Evolutionary conservation across 2,329 filamentous ascomycete genomes (phyloP).

Genomic region (Aulographum hederae): DNA sequence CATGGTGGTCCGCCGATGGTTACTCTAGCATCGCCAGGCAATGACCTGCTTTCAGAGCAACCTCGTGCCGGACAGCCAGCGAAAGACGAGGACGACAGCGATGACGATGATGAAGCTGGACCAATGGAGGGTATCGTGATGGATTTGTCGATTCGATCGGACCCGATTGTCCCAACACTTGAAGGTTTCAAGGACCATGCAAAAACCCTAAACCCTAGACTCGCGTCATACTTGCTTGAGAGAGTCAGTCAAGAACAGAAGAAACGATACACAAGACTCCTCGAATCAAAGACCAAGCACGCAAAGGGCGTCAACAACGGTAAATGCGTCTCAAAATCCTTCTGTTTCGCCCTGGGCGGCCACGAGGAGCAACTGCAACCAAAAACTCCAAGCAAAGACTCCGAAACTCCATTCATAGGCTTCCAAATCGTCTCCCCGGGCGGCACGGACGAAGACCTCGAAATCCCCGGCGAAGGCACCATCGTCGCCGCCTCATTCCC

Average conservation of each 20-base stretch:
- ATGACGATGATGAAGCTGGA: constrained; percentile 19
- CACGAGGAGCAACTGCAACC: constrained; percentile 41
- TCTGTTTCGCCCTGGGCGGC: constrained; percentile 53
- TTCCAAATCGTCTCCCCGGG: constrained; percentile 38
- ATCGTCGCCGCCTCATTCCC: constrained; percentile 62
- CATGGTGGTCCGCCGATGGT: constrained; percentile 41
- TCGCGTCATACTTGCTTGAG: constrained; percentile 53
- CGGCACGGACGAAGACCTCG: constrained; percentile 44
- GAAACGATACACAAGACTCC: constrained; percentile 58
- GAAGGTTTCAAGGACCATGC: constrained; percentile 65
- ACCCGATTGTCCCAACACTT: constrained; percentile 52
- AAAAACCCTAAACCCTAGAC: constrained; percentile 51
- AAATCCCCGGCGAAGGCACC: constrained; percentile 45
- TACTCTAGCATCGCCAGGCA: constrained; percentile 30
- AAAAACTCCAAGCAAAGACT: constrained; percentile 37
- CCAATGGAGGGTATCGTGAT: constrained; percentile 36
- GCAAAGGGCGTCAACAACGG: constrained; percentile 35
- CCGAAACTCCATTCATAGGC: constrained; percentile 35
- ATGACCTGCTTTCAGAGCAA: constrained; percentile 4
- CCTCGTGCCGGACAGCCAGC: constrained; percentile 3
- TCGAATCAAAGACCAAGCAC: constrained; percentile 55
- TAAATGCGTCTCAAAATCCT: constrained; percentile 40
- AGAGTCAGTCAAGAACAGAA: constrained; percentile 70
- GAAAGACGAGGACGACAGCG: constrained; percentile 16
- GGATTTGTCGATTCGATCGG: constrained; percentile 42